Percentiles rank a stretch among this genome's conserved stretches.
Conservation (phyloP, 345 rosid species). For the Populus euphratica region DNA sequence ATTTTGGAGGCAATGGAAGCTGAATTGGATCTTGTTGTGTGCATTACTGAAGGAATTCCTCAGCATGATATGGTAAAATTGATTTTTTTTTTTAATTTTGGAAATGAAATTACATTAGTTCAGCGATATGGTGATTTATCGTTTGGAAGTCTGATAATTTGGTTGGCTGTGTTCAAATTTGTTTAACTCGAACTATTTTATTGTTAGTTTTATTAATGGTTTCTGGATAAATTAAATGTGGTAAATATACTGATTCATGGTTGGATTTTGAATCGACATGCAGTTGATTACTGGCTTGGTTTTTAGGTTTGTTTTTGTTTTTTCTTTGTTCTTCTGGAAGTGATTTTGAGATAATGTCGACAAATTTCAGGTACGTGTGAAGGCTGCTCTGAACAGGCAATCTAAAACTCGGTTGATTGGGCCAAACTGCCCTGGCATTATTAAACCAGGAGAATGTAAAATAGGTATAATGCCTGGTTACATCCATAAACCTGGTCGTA, state of each 20-base stretch:
- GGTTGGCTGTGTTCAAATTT: background rate
- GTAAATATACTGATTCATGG: background rate
- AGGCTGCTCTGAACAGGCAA: constrained; percentile 82
- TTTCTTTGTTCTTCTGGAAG: background rate
- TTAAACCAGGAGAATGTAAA: constrained; percentile 92
- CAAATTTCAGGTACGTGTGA: constrained; percentile 72
- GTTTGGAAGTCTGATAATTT: background rate
- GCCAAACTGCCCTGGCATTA: constrained; percentile 95
- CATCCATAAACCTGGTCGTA: constrained; percentile 92
- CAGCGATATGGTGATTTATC: background rate
- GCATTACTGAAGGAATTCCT: constrained; percentile 95
- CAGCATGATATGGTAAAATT: constrained; percentile 85
- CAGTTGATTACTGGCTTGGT: background rate
- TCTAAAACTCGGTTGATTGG: constrained; percentile 89
- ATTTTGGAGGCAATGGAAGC: constrained; percentile 93
- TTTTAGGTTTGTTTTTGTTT: background rate
- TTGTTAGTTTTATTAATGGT: background rate
- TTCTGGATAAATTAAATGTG: background rate
- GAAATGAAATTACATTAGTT: background rate
- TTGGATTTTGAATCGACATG: background rate
- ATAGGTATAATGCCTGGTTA: constrained; percentile 98
- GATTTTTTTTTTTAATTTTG: background rate
- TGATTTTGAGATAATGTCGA: background rate
- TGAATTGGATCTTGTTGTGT: constrained; percentile 84
- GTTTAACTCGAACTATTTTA: too few species aligned